These are phyloP conservation scores for Rhodomyrtus psidioides DNA, from an alignment of 441 rosid genomes.

Conservation along the genomic window DNA sequence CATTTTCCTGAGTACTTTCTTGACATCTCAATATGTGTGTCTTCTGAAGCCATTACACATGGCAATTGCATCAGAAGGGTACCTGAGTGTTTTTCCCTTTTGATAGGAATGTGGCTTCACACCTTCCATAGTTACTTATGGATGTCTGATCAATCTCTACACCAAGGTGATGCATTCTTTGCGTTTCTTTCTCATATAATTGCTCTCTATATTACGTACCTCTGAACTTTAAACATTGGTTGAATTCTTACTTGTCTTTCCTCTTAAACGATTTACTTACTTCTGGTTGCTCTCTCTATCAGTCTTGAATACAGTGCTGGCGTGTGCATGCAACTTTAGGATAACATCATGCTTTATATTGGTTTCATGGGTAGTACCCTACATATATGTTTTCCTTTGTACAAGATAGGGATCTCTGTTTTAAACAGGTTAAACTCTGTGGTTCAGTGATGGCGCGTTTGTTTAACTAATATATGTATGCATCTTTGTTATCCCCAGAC, in stretches of 20 bases:
- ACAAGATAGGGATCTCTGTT: background rate
- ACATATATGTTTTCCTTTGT: background rate
- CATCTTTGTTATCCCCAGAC: background rate
- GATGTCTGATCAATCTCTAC: slow-evolving; percentile 83
- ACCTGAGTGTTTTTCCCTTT: background rate
- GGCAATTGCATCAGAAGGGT: background rate
- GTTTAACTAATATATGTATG: background rate
- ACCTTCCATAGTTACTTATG: slow-evolving; percentile 82
- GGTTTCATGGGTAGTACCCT: background rate
- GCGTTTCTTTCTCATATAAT: background rate
- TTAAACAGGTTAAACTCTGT: background rate
- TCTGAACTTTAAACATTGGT: background rate
- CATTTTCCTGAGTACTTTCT: background rate
- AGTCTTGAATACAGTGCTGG: background rate
- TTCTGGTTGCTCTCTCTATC: background rate
- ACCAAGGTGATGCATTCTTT: slow-evolving; percentile 45
- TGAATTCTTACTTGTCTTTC: background rate
- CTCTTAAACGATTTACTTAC: background rate
- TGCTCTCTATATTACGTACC: background rate
- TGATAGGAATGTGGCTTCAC: slow-evolving; percentile 86
- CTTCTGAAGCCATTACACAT: background rate
- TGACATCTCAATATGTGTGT: background rate
- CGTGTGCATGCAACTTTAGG: background rate
- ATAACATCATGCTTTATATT: background rate
- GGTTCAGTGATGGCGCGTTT: background rate